A percentile compares a stretch with the other conserved stretches of the same genome.
These are phyloP conservation scores for Boletus mariae DNA, from an alignment of 1,284 basidiomycete species.

Conservation along the genomic window DNA sequence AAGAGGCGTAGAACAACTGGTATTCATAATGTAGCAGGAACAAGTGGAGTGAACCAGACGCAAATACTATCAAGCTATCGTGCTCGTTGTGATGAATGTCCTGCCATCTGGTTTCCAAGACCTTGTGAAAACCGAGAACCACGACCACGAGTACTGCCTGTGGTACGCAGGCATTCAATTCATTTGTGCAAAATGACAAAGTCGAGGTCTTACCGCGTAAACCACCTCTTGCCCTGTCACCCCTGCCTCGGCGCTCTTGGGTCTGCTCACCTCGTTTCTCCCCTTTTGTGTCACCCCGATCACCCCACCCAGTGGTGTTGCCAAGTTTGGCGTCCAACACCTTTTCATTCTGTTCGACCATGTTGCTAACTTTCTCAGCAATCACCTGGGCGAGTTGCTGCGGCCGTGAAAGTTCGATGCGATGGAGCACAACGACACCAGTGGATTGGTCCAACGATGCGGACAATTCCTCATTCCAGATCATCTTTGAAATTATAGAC, in stretches of 20 bases:
- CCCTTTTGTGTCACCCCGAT: slow-evolving; percentile 66
- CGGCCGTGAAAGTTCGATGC: slow-evolving; percentile 83
- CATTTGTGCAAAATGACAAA: background rate
- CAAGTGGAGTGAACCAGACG: background rate
- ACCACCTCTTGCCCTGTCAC: slow-evolving; percentile 53
- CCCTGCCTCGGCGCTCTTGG: slow-evolving; percentile 68
- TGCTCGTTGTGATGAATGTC: slow-evolving; percentile 21
- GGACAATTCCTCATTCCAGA: slow-evolving; percentile 95
- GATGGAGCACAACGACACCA: slow-evolving; percentile 86
- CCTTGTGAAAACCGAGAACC: slow-evolving; percentile 77
- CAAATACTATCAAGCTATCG: slow-evolving; percentile 14
- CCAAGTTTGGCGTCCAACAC: slow-evolving; percentile 87
- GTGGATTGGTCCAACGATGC: slow-evolving; percentile 91
- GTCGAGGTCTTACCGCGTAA: slow-evolving; percentile 43
- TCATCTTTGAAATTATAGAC: slow-evolving; percentile 97
- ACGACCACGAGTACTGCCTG: slow-evolving; percentile 62
- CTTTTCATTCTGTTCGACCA: slow-evolving; percentile 98
- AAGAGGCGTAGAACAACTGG: slow-evolving; percentile 6
- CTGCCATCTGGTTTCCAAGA: slow-evolving; percentile 72
- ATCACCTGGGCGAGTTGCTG: slow-evolving; percentile 87
- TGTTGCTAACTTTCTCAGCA: slow-evolving; percentile 80
- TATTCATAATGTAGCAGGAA: slow-evolving; percentile 1
- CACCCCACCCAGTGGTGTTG: slow-evolving; percentile 60
- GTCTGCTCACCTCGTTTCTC: slow-evolving; percentile 76
- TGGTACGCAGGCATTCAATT: slow-evolving; percentile 1